Evolutionary conservation across 2,329 filamentous ascomycete genomes (phyloP).

Genomic region (Ustilaginoidea virens): DNA sequence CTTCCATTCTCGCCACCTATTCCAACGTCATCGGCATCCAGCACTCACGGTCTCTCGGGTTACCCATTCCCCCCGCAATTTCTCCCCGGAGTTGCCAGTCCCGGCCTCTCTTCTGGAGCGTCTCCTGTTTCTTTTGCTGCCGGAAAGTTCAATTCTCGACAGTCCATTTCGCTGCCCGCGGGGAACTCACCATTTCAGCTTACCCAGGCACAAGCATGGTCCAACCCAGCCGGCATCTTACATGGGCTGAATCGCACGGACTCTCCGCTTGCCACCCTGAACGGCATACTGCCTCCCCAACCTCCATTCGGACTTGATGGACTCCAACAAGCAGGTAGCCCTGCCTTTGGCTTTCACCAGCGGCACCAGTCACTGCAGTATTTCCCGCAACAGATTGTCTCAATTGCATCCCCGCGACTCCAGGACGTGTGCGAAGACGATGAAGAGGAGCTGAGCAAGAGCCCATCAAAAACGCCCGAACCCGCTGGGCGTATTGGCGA

Average conservation of each 20-base stretch:
- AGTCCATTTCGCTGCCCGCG: slow-evolving; percentile 53
- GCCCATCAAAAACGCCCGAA: slow-evolving; percentile 38
- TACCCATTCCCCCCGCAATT: slow-evolving; percentile 44
- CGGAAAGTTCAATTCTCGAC: slow-evolving; percentile 50
- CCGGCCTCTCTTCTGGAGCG: slow-evolving; percentile 46
- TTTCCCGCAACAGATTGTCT: slow-evolving; percentile 37
- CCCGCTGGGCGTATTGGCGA: slow-evolving; percentile 35
- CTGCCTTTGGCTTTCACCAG: slow-evolving; percentile 31
- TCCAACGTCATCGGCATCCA: slow-evolving; percentile 62
- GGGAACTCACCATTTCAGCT: slow-evolving; percentile 54
- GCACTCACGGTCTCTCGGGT: slow-evolving; percentile 41
- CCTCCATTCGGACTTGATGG: slow-evolving; percentile 46
- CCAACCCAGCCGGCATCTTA: slow-evolving; percentile 38
- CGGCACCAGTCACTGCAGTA: slow-evolving; percentile 45
- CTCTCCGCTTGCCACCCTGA: slow-evolving; percentile 44
- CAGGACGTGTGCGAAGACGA: slow-evolving; percentile 63
- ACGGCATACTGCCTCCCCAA: slow-evolving; percentile 44
- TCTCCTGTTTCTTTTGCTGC: slow-evolving; percentile 58
- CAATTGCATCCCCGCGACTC: slow-evolving; percentile 43
- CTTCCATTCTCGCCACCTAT: slow-evolving; percentile 74
- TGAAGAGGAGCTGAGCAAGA: slow-evolving; percentile 40
- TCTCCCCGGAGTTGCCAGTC: slow-evolving; percentile 46
- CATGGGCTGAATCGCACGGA: slow-evolving; percentile 38
- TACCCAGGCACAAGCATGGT: slow-evolving; percentile 43
- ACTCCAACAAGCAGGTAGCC: slow-evolving; percentile 24